Evolutionary conservation across 805 yeast genomes (phyloP).

Genomic region (Cyberlindnera xylosilytica): DNA sequence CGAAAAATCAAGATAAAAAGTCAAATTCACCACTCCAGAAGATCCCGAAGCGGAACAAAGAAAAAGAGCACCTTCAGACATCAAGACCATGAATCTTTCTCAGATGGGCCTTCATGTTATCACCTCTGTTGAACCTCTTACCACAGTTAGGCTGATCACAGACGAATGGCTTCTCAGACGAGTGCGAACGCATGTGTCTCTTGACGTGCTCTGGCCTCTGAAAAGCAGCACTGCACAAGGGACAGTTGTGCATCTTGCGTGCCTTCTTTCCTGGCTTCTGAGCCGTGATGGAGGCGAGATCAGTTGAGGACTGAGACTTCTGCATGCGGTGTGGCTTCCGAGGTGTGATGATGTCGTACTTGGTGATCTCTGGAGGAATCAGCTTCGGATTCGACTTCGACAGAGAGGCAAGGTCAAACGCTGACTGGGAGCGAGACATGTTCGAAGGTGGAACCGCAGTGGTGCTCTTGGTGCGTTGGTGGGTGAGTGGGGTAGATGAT

Average conservation of each 20-base stretch:
- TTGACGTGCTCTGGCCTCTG: conserved; percentile 72
- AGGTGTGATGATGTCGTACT: conserved; percentile 26
- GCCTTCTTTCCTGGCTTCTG: conserved; percentile 23
- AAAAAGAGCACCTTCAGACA: conserved; percentile 40
- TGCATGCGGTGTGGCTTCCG: conserved; percentile 15
- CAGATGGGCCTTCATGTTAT: conserved; percentile 80
- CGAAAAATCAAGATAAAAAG: no score
- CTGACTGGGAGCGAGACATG: conserved; percentile 43
- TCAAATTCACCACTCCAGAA: no score
- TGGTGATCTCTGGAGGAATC: conserved; percentile 24
- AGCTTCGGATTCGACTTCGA: conserved; percentile 6
- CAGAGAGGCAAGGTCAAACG: conserved; percentile 46
- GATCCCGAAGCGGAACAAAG: no score
- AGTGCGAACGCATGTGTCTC: conserved; percentile 74
- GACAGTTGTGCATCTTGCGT: conserved; percentile 54
- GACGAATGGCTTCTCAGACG: conserved; percentile 72
- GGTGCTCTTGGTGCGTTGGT: conserved; percentile 2
- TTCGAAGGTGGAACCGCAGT: neutral
- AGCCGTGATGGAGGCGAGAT: conserved; percentile 4
- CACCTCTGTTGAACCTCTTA: conserved; percentile 67
- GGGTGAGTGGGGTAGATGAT: conserved; percentile 3
- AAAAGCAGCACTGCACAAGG: conserved; percentile 57
- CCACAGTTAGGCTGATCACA: conserved; percentile 65
- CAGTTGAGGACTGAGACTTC: conserved; percentile 22
- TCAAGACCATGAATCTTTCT: conserved; percentile 62